These are phyloP conservation scores for Xanthoparmelia taractica DNA, from an alignment of 495 filamentous ascomycete genomes.

Conservation along the genomic window DNA sequence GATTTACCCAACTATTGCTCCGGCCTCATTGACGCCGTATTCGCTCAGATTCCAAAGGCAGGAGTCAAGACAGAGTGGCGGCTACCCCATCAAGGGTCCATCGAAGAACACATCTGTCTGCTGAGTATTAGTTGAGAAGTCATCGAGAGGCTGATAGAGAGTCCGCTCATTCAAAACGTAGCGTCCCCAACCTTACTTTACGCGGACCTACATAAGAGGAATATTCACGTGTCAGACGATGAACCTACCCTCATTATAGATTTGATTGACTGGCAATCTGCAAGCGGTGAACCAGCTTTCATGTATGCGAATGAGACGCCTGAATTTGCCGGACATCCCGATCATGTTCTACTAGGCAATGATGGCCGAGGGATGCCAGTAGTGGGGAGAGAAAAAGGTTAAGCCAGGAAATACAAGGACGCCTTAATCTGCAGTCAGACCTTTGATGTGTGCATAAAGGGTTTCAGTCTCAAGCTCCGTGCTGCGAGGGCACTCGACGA, in stretches of 20 bases:
- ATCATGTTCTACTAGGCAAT: too few relatives aligned
- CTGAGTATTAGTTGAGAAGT: constrained; percentile 4
- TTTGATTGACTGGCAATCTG: not conserved
- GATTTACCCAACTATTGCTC: constrained; percentile 3
- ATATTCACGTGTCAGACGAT: too few relatives aligned
- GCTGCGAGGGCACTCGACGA: not conserved
- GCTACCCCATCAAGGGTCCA: constrained; percentile 5
- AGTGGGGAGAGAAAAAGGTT: not conserved
- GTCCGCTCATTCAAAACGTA: not conserved
- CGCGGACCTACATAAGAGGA: too few relatives aligned
- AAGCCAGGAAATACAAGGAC: constrained; percentile 3
- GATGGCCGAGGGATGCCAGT: too few relatives aligned
- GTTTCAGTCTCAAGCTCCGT: not conserved
- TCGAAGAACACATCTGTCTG: constrained; percentile 6
- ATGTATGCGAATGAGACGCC: not conserved
- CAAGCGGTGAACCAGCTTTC: not conserved
- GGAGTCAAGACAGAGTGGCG: not conserved
- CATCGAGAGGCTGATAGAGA: not conserved
- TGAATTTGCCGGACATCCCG: not conserved
- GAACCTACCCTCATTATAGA: not conserved
- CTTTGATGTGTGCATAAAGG: not conserved
- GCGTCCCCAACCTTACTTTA: not conserved
- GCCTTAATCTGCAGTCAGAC: not conserved
- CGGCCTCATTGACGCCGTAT: constrained; percentile 3
- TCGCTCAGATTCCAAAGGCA: constrained; percentile 5